Percentiles rank a stretch among this genome's conserved stretches.
phyloP scores from a whole-genome alignment of 2,329 filamentous ascomycete species.

The Apiospora sp. region DNA sequence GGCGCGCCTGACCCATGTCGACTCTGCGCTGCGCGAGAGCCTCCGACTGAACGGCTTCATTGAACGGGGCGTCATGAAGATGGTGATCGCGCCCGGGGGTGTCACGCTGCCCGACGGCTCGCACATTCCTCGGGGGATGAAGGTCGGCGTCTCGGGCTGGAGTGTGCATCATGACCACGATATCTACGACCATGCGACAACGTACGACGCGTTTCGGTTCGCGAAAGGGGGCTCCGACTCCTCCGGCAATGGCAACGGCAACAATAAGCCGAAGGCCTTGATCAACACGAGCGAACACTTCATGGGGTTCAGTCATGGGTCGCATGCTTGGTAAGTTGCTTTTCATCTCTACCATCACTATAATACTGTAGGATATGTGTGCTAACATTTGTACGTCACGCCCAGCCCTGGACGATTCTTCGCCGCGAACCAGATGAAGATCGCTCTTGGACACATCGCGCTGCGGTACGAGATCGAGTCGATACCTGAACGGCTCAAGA shows the following conservation, averaged over 20 bases:
- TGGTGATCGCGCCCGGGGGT: slow-evolving; percentile 44
- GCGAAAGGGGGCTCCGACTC: slow-evolving; percentile 28
- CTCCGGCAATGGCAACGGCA: neutral
- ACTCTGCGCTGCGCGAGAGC: slow-evolving; percentile 53
- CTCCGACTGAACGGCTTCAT: slow-evolving; percentile 50
- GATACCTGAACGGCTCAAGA: slow-evolving; percentile 35
- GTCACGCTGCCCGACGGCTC: slow-evolving; percentile 44
- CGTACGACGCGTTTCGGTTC: slow-evolving; percentile 51
- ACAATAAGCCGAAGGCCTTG: slow-evolving; percentile 32
- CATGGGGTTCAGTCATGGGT: slow-evolving; percentile 47
- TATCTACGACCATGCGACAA: slow-evolving; percentile 42
- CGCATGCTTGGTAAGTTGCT: slow-evolving; percentile 44
- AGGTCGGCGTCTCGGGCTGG: slow-evolving; percentile 46
- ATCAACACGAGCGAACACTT: slow-evolving; percentile 44
- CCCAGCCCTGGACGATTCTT: slow-evolving; percentile 48
- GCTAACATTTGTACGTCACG: neutral
- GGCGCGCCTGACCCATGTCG: slow-evolving; percentile 46
- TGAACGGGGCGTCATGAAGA: slow-evolving; percentile 45
- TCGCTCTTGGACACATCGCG: slow-evolving; percentile 44
- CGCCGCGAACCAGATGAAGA: slow-evolving; percentile 49
- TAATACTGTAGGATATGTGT: neutral
- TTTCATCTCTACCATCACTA: too few species aligned
- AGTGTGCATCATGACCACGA: slow-evolving; percentile 44
- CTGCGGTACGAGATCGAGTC: slow-evolving; percentile 47
- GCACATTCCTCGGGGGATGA: slow-evolving; percentile 44